Evolutionary conservation across 2,329 filamentous ascomycete species (phyloP).

Genomic region (Lachnellula arida): DNA sequence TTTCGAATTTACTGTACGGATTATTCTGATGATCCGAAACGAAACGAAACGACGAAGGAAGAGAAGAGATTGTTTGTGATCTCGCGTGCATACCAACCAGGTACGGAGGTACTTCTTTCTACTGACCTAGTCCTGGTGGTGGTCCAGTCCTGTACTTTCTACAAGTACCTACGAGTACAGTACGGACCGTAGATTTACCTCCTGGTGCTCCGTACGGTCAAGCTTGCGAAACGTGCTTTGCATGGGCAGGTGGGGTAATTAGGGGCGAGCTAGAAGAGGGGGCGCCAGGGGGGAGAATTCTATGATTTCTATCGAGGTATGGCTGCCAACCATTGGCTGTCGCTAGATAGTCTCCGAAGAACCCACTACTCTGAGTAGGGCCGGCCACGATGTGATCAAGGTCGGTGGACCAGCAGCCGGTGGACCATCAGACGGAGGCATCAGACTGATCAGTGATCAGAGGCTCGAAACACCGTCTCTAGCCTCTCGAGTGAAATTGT

Average conservation of each 20-base stretch:
- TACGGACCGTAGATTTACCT: too few species aligned
- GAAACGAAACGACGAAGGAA: too few species aligned
- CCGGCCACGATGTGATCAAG: background rate
- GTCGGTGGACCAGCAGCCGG: too few species aligned
- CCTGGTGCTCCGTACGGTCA: background rate
- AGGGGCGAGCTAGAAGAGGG: background rate
- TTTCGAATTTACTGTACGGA: too few species aligned
- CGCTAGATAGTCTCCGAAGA: background rate
- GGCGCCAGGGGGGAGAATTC: background rate
- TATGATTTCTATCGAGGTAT: background rate
- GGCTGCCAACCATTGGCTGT: background rate
- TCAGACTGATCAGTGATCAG: too few species aligned
- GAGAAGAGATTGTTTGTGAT: too few species aligned
- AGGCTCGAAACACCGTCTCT: background rate
- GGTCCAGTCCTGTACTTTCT: background rate
- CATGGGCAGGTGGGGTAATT: background rate
- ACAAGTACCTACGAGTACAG: too few species aligned
- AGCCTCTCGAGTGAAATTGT: background rate
- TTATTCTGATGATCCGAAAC: too few species aligned
- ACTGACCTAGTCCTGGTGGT: background rate
- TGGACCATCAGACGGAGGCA: too few species aligned
- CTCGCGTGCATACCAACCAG: too few species aligned
- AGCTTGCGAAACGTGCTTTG: constrained; percentile 1
- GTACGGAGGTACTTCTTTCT: background rate
- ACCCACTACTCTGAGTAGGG: background rate